Conservation (phyloP, 257 asterid genomes). For the Lithospermum erythrorhizon region DNA sequence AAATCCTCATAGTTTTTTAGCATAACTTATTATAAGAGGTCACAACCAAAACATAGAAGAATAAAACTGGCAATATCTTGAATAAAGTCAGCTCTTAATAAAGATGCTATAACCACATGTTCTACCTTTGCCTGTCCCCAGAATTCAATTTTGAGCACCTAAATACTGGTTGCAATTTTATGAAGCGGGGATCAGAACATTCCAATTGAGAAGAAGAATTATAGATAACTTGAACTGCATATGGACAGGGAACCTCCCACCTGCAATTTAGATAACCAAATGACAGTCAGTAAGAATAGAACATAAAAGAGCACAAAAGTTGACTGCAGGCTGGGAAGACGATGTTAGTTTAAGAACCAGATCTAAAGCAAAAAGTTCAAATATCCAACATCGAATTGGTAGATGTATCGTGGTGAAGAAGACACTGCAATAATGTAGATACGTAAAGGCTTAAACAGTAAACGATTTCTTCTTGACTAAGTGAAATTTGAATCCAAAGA, state of each 20-base stretch:
- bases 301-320: background rate
- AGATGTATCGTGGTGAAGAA: no score
- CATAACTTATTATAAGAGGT: background rate
- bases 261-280: constrained; percentile 25
- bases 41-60: background rate
- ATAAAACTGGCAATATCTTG: background rate
- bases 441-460: no score
- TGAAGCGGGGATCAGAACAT: constrained; percentile 84
- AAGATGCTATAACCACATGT: constrained; percentile 5
- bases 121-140: constrained; percentile 73
- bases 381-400: no score
- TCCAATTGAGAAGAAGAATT: constrained; percentile 33
- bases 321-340: constrained; percentile 4
- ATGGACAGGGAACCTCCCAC: constrained; percentile 98
- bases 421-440: no score
- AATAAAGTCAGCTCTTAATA: background rate
- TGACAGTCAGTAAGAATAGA: background rate
- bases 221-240: constrained; percentile 43
- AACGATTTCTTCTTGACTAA: no score
- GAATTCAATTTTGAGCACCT: constrained; percentile 63
- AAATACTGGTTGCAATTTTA: constrained; percentile 76
- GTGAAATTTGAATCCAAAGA: no score
- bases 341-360: background rate
- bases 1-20: background rate
- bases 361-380: no score